Base-by-base conservation (phyloP, 75 land plant species). In the Pinus tabuliformis region DNA sequence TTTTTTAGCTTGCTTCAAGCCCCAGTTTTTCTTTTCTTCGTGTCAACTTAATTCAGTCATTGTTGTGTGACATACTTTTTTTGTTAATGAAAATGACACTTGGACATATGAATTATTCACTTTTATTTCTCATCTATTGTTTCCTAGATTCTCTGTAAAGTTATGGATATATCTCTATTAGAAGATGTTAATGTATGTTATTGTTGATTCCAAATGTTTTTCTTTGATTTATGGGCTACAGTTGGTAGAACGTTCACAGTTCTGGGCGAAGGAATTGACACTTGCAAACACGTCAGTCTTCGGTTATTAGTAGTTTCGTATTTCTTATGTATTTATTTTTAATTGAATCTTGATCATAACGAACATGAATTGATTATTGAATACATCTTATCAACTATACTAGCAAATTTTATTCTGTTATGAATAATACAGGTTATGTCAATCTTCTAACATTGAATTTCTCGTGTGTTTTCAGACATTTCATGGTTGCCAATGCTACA, bases 401-500 rank as follows among this genome's bases (percentile, higher is more conserved):
- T 20, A 18, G 36, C 1, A 39, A 39, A 7, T 39, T 20, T 68
- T 68, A 39, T 68, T 39, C 17, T n/a, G 20, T 18, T 68, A 3
- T 68, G 11, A 20, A 13, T 36, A 39, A 4, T 28, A 33, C 65
- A 28, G 20, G 8, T 59, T 56, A 73, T 5, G 20, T 60, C n/a
- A 9, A 8, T 22, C 11, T 54, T n/a, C 58, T 56, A 73, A 54
- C 58, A 26, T 73, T n/a, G 7, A 18, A 45, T 39, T 39, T 68
- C 22, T 68, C 20, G 12, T 68, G 52, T 49, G 60, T 24, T 28
- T 57, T 71, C 95, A 96, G 97, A 63, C 84, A 90, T 81, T 97
- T 94, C 83, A 76, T 94, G 83, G 87, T 76, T 77, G 88, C 99
- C 60, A 97, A 97, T 83, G 99, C 97, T 21, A 89, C 90, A 39